Evolutionary conservation across 2,329 filamentous ascomycete species (phyloP), one percentile per base, ranked within the genome.

Genomic region (Scedosporium aurantiacum): DNA sequence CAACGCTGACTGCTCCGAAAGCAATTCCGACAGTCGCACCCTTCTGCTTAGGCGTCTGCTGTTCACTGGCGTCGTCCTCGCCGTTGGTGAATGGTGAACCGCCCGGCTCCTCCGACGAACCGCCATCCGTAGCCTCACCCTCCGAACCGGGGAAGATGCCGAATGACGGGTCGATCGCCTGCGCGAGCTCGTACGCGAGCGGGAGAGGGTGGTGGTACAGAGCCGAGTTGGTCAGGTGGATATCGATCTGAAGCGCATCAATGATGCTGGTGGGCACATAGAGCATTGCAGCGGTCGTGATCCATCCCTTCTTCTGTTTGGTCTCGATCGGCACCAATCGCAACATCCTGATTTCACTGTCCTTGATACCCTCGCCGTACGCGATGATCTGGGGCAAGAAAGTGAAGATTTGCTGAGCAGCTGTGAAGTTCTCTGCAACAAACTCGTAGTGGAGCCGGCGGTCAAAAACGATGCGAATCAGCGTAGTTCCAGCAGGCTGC

Each of bases 401-500:
- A 60, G 83, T 76, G 77, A 97, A 96, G 68, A 99, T 90, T 74
- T 97, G 93, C 45, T 84, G 84, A 4, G 90, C 88, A 18, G 91
- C 89, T 65, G 87, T 80, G 14, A 84, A 79, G 64, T 88, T 85
- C 23, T 77, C 78, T 10, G 88, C 86, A 28, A 97, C 89, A 70
- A 95, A 96, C 7, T 82, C 76, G 73, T 94, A 99, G 76, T 95
- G 93, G 67, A 96, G 81, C 1, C 83, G 82, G 69, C 85, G 88
- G 60, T 84, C 78, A 80, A 97, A 97, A 40, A 89, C 94, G 64
- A 97, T 81, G 71, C 96, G 91, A 66, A 96, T 87, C 67, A 89
- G 74, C 3, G 83, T 85, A 0, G 83, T 85, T 66, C 89, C 88
- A 3, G 79, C 74, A 0, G 90, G 88, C 18, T 79, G 72, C 4